phyloP scores from a whole-genome alignment of 2,329 filamentous ascomycete species.

The Dactylellina drechsleri region DNA sequence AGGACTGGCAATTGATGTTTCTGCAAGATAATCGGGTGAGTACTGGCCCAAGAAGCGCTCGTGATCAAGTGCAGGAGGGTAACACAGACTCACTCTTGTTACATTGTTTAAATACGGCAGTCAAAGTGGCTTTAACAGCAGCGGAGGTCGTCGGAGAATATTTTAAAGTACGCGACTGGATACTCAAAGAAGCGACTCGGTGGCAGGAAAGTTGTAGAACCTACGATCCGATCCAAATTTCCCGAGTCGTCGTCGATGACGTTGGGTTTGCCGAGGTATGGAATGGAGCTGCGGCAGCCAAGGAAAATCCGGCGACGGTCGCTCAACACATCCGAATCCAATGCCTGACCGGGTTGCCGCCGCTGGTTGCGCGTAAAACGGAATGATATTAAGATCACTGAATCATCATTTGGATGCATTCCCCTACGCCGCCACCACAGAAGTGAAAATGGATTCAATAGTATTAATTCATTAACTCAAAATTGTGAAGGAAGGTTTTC shows the following conservation, averaged over 20 bases:
- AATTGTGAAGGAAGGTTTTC: too few species aligned
- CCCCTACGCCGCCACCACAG: background rate
- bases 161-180: slow-evolving; percentile 30
- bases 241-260: slow-evolving; percentile 43
- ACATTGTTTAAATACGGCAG: slow-evolving; percentile 39
- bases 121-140: slow-evolving; percentile 9
- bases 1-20: slow-evolving; percentile 25
- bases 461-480: too few species aligned
- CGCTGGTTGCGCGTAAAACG: background rate
- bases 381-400: background rate
- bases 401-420: background rate
- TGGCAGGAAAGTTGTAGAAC: slow-evolving; percentile 21
- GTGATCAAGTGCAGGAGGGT: slow-evolving; percentile 18
- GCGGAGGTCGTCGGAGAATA: slow-evolving; percentile 34
- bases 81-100: slow-evolving; percentile 42
- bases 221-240: slow-evolving; percentile 40
- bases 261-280: slow-evolving; percentile 51
- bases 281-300: slow-evolving; percentile 23
- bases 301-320: slow-evolving; percentile 42
- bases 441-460: too few species aligned
- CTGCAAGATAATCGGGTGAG: slow-evolving; percentile 26
- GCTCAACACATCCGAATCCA: slow-evolving; percentile 33
- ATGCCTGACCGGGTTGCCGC: background rate
- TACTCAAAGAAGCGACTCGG: slow-evolving; percentile 17
- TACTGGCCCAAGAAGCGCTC: slow-evolving; percentile 21